Percentiles rank a stretch among this genome's conserved stretches.
These are phyloP conservation scores for Colletotrichum tropicale DNA, from an alignment of 2,329 filamentous ascomycete species.

Conservation along the genomic window DNA sequence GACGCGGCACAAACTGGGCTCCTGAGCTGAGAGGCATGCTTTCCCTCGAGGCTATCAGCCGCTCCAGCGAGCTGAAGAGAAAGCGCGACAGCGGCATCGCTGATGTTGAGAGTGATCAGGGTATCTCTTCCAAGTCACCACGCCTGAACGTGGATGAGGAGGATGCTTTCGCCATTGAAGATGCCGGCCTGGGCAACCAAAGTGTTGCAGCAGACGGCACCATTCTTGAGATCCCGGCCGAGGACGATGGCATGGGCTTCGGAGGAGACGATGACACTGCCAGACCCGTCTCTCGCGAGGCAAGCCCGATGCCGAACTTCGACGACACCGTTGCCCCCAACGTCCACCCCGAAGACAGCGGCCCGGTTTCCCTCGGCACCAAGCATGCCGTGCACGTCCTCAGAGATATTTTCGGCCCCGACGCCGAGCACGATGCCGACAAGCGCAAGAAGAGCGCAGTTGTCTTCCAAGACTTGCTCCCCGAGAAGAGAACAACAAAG, in stretches of 20 bases:
- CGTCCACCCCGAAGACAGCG: slow-evolving; percentile 81
- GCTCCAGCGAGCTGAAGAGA: slow-evolving; percentile 82
- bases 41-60: slow-evolving; percentile 81
- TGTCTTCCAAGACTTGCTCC: slow-evolving; percentile 89
- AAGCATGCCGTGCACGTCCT: slow-evolving; percentile 96
- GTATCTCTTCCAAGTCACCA: slow-evolving; percentile 65
- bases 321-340: slow-evolving; percentile 80
- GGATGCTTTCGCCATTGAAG: slow-evolving; percentile 57
- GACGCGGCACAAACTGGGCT: slow-evolving; percentile 80
- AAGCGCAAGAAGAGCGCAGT: slow-evolving; percentile 79
- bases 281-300: slow-evolving; percentile 39
- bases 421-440: slow-evolving; percentile 70
- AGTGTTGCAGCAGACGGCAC: slow-evolving; percentile 63
- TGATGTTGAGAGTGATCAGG: slow-evolving; percentile 73
- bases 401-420: slow-evolving; percentile 81
- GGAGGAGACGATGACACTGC: slow-evolving; percentile 52
- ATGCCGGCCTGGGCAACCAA: slow-evolving; percentile 57
- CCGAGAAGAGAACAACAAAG: slow-evolving; percentile 79
- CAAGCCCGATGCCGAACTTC: slow-evolving; percentile 64
- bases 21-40: slow-evolving; percentile 91
- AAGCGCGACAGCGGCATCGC: slow-evolving; percentile 91
- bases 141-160: slow-evolving; percentile 73
- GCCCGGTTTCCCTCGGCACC: slow-evolving; percentile 87
- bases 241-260: slow-evolving; percentile 52
- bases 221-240: slow-evolving; percentile 67